Percentiles rank a stretch among this genome's conserved stretches.
phyloP scores from a whole-genome alignment of 2,329 filamentous ascomycete genomes.

The Periglandula ipomoeae region DNA sequence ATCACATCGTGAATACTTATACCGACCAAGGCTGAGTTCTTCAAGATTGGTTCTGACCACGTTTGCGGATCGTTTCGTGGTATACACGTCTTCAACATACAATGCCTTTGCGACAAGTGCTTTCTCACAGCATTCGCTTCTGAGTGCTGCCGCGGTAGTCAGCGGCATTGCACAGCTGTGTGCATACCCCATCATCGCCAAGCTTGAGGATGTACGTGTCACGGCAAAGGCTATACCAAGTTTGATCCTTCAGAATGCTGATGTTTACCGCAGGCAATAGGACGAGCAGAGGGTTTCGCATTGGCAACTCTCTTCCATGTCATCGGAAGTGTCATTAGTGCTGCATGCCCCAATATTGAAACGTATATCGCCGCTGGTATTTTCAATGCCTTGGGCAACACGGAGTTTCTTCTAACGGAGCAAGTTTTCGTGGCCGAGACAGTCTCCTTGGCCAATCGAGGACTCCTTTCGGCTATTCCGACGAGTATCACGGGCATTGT shows the following conservation, averaged over 20 bases:
- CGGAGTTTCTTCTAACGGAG: slow-evolving; percentile 23
- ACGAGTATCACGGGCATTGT: slow-evolving; percentile 30
- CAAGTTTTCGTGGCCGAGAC: slow-evolving; percentile 53
- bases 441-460: slow-evolving; percentile 50
- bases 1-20: neutral
- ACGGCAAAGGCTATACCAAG: neutral
- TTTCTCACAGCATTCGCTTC: slow-evolving; percentile 39
- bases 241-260: neutral
- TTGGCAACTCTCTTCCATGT: slow-evolving; percentile 19
- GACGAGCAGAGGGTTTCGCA: slow-evolving; percentile 45
- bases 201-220: slow-evolving; percentile 39
- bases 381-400: slow-evolving; percentile 50
- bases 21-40: neutral
- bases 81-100: slow-evolving; percentile 23
- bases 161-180: slow-evolving; percentile 39
- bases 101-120: slow-evolving; percentile 24
- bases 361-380: slow-evolving; percentile 47
- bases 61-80: slow-evolving; percentile 21
- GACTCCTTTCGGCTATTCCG: slow-evolving; percentile 49
- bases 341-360: slow-evolving; percentile 41
- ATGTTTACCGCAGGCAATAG: slow-evolving; percentile 32
- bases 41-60: slow-evolving; percentile 21
- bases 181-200: slow-evolving; percentile 50
- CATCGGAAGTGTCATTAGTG: slow-evolving; percentile 47
- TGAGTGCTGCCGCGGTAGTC: slow-evolving; percentile 39